Evolutionary conservation across 2,329 filamentous ascomycete genomes (phyloP), one percentile per base, ranked within the genome.

Genomic region (Colletotrichum coccodes): DNA sequence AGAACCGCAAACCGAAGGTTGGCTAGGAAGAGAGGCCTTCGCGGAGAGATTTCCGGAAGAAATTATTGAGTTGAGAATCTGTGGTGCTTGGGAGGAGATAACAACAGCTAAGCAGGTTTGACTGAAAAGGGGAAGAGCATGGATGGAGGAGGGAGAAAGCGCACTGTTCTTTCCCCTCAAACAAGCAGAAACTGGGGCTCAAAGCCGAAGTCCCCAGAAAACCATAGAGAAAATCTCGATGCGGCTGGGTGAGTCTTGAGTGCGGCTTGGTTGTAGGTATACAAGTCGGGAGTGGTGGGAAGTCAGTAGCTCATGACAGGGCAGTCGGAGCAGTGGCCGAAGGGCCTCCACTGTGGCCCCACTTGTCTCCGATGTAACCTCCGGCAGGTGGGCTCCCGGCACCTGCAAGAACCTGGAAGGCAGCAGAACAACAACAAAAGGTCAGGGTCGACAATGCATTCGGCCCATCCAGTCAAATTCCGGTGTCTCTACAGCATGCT

Each of bases 281-380:
- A 4, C 30, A 0, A 26, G 26, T 7, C 3, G 7, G 4, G n/a
- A n/a, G 11, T 6, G 21, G 21, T 7, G 30, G 1, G 21, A 49
- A 60, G 44, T n/a, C 44, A 30, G 16, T 16, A 46, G n/a, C 1
- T 28, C 47, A 28, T 4, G 40, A n/a, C 11, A 46, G 16, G 14
- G 40, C 4, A n/a, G 42, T 46, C n/a, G 30, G 42, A 36, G 5
- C 28, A 4, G 2, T 9, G 14, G n/a, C 28, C 30, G 40, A 34
- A 59, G 12, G 21, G 12, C n/a, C 18, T 46, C 28, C 28, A 14
- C 21, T 34, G 14, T 40, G 44, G 57, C 3, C 32, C 57, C 57
- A 60, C 44, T 60, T 60, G 23, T 50, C 44, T 3, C 57, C 44
- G 42, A 34, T 18, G 44, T 60, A 32, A 36, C 14, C 44, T 60